Percentiles rank a stretch among this genome's conserved stretches.
phyloP scores from a whole-genome alignment of 169 alveolate species.

The Nephromyces sp. region DNA sequence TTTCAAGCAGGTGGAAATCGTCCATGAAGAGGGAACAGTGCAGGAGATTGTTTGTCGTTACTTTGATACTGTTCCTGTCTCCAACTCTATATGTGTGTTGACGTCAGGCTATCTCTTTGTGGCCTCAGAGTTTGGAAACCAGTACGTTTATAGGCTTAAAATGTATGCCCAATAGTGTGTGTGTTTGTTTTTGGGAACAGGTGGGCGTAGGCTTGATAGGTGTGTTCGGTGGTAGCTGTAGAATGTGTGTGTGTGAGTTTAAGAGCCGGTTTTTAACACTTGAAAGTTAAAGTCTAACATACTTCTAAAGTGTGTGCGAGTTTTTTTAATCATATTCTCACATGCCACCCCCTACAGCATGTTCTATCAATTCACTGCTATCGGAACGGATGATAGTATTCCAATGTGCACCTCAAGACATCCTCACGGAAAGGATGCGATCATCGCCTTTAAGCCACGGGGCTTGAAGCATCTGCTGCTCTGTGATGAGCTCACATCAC shows the following conservation, averaged over 20 bases:
- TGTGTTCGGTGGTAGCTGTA: too few species aligned
- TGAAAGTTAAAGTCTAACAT: too few species aligned
- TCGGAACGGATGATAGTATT: constrained; percentile 50
- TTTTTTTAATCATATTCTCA: too few species aligned
- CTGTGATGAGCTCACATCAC: constrained; percentile 79
- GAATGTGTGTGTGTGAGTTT: too few species aligned
- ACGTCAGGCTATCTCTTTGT: constrained; percentile 89
- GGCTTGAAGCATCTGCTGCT: constrained; percentile 66
- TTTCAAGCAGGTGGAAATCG: constrained; percentile 52
- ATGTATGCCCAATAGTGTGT: too few species aligned
- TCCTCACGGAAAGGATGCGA: constrained; percentile 69
- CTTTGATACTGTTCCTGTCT: constrained; percentile 92
- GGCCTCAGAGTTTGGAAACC: constrained; percentile 94
- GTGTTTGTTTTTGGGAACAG: too few species aligned
- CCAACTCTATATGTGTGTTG: constrained; percentile 77
- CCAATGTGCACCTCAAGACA: constrained; percentile 74
- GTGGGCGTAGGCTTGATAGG: too few species aligned
- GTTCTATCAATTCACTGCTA: constrained; percentile 50
- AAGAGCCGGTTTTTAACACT: too few species aligned
- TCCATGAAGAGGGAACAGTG: constrained; percentile 75
- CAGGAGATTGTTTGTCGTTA: constrained; percentile 75
- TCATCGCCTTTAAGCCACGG: constrained; percentile 83
- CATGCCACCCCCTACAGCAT: too few species aligned
- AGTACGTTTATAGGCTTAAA: too few species aligned
- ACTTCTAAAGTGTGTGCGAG: too few species aligned